Evolutionary conservation across 169 alveolate species (phyloP).

Genomic region (Eimeria maxima): DNA sequence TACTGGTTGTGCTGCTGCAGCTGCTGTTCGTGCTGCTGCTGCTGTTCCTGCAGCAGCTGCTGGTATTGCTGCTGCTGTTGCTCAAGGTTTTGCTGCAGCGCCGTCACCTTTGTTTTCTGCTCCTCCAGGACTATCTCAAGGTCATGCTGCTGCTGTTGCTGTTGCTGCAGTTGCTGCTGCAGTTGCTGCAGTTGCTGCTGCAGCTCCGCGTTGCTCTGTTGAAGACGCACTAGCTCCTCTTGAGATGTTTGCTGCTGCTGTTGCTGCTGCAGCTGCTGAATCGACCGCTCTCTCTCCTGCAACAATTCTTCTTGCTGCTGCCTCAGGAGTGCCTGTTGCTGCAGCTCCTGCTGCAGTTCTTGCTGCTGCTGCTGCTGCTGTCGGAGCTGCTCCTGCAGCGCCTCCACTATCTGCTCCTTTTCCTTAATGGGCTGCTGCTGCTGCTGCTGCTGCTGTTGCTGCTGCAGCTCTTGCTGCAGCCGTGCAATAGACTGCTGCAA

Average conservation of each 20-base stretch:
- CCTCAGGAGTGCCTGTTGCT: not conserved
- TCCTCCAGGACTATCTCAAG: constrained; percentile 1
- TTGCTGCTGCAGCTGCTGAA: constrained; percentile 30
- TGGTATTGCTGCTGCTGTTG: constrained; percentile 6
- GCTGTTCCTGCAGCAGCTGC: constrained; percentile 6
- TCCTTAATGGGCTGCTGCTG: not conserved
- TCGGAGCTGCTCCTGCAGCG: not conserved
- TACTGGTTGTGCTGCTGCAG: constrained; percentile 3
- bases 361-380: not conserved
- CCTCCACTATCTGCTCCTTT: not conserved
- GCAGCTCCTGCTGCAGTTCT: not conserved
- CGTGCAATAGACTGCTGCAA: not conserved
- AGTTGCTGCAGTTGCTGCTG: constrained; percentile 2
- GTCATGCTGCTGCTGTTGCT: not conserved
- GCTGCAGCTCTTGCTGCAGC: constrained; percentile 32
- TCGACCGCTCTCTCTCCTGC: not conserved
- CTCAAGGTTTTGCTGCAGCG: constrained; percentile 29
- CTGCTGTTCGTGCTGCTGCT: constrained; percentile 43
- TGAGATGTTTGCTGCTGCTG: constrained; percentile 7
- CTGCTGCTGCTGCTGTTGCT: constrained; percentile 30
- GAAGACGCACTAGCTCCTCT: not conserved
- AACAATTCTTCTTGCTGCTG: constrained; percentile 11
- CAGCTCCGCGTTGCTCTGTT: constrained; percentile 12
- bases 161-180: constrained; percentile 4
- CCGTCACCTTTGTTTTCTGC: not conserved